Base-by-base conservation (phyloP, 75 land plant species). In the Ceratopteris richardii region DNA sequence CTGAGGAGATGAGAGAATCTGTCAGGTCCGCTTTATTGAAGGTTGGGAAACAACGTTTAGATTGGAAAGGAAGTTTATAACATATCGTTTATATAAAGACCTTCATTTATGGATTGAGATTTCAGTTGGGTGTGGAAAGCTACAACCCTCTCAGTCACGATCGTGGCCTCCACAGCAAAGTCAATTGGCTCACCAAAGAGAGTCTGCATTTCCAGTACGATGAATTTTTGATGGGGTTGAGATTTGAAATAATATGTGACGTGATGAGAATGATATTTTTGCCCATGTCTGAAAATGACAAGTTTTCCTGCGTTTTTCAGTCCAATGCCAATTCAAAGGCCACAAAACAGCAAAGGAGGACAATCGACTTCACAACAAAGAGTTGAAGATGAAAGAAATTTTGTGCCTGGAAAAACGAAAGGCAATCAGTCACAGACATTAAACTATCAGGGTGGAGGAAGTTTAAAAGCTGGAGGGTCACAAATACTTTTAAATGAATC, bases 81-180 rank as follows among this genome's bases (percentile, higher is more conserved):
- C 7, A 33, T 14, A 46, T 21, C 50, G 12, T 46, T 4, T 17
- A 5, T 2, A 46, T n/a, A 4, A 46, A 17, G 5, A 17, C 4
- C 2, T 17, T 5, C 4, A 4, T 2, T 46, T 20, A 46, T 46
- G 14, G 17, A 46, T 2, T 46, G 48, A 17, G 25, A 24, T 3
- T 24, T 24, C 74, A 87, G 92, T 64, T 87, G 50, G 79, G 73
- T 30, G 29, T 70, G 42, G 67, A 63, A 51, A 78, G 72, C 53
- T 87, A 84, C 69, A 70, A 73, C 37, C 92, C 88, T 18, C 54
- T 84, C 7, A 42, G 62, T 55, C 75, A 81, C 65, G 88, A 83
- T 29, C 71, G 87, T 63, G 92, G 82, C 46, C 60, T 73, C 52
- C 87, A 87, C 44, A 54, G 68, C 36, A 87, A 81, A 57, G 56